Evolutionary conservation across 2,329 filamentous ascomycete genomes (phyloP), one percentile per base, ranked within the genome.

Genomic region (Alternaria gansuensis): DNA sequence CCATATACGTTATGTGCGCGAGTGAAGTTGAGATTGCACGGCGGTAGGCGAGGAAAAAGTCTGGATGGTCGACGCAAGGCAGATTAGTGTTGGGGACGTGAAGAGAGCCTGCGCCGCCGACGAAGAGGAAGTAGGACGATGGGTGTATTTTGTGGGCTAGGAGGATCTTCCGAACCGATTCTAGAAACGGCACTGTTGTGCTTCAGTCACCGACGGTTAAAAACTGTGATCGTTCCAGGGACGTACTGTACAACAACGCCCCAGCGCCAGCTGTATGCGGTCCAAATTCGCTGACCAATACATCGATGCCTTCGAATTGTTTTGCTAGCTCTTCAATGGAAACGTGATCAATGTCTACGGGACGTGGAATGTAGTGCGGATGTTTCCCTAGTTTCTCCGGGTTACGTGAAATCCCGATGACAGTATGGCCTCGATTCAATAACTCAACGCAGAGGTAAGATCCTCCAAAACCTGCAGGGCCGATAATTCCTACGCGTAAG

Each of bases 1-100:
- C 74, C 74, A 76, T 75, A 50, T 76, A 75, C 2, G 63, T 55
- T 7, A 76, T 74, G 43, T 76, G 72, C 3, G 74, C 72, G 34
- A 73, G 70, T 0, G 74, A 75, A 8, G 68, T 71, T 41, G 73
- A 72, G 28, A 77, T 72, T 37, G 73, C 73, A 58, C 74, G 67
- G 7, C 73, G 68, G 60, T 75, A 75, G 8, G 75, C 71, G 45
- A 76, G 66, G 64, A 74, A 75, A 61, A 73, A 73, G 59, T 73
- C 72, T 1, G 72, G 71, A 41, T 74, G 67, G 58, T 76, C 72
- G 61, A 73, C 70, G 52, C 69, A 72, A 48, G 52, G 54, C 23
- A 66, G 60, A 0, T 17, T 23, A 0, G 68, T 70, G 8, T 62
- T 62, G 1, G 73, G 73, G 8, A 74, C 65, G 57, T 74, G 70